Evolutionary conservation across 768 basidiomycete genomes (phyloP).

Genomic region (Podaxis sp.): DNA sequence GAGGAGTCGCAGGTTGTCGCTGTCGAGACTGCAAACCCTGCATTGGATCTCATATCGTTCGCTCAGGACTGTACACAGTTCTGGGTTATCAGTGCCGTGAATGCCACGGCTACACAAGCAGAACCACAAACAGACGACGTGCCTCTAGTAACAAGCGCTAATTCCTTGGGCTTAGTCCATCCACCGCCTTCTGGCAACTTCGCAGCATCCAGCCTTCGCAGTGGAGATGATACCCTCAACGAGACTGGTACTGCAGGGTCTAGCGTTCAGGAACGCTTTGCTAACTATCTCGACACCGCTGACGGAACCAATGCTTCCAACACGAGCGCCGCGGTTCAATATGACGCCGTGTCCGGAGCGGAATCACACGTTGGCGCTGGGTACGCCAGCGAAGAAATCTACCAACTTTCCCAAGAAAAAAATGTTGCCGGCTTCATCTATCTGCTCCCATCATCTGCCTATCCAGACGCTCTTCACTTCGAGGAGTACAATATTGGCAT

Average conservation of each 20-base stretch:
- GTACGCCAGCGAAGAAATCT: neutral
- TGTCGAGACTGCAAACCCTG: slow-evolving; percentile 36
- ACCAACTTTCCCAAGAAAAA: neutral
- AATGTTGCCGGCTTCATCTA: slow-evolving; percentile 40
- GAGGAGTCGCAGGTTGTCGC: slow-evolving; percentile 40
- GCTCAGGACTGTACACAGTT: slow-evolving; percentile 32
- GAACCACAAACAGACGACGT: slow-evolving; percentile 4
- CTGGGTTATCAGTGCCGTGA: slow-evolving; percentile 36
- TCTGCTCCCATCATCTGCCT: slow-evolving; percentile 29
- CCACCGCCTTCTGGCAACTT: neutral
- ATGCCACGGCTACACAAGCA: slow-evolving; percentile 1
- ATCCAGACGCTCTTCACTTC: slow-evolving; percentile 28
- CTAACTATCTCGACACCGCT: neutral
- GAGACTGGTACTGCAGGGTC: neutral
- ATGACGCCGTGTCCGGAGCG: neutral
- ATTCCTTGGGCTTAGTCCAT: neutral
- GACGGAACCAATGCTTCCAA: neutral
- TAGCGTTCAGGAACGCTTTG: neutral
- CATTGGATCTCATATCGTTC: slow-evolving; percentile 41
- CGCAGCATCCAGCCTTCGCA: neutral
- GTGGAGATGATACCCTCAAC: neutral
- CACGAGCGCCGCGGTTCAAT: neutral
- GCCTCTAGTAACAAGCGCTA: neutral
- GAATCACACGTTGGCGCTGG: neutral
- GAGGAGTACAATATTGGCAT: slow-evolving; percentile 58